Base-by-base conservation (phyloP, 805 yeast genomes). In the Candida quercuum region DNA sequence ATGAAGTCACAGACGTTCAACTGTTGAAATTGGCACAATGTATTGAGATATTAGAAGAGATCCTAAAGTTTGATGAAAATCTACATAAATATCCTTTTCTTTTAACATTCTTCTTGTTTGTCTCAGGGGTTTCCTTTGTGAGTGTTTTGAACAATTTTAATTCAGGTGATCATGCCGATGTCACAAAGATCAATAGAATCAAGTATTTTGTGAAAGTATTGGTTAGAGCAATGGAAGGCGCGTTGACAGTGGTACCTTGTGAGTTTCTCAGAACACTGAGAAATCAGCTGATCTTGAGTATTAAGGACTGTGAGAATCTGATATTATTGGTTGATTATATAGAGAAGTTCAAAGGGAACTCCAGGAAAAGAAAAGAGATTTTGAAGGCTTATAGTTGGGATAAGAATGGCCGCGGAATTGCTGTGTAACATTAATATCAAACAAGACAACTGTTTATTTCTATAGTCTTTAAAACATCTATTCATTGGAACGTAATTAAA, bases 351-450 rank as follows among this genome's bases (percentile, higher is more conserved):
- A 45, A 39, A 25, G 35, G 36, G 19, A 54, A 52, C 21, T 42
- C 52, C 4, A 34, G 40, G 18, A 51, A 55, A 31, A 49, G 62
- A 20, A 49, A 44, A 26, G 60, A 60, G 9, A 52, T 61, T 9
- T 36, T 64, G 14, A 51, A 51, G 14, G 52, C 63, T 21, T 63
- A 61, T 46, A 52, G 63, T 39, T 63, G 67, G 69, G 45, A 49
- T 17, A 44, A 49, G 11, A 58, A 58, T n/a, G 68, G 69, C 2
- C 51, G 54, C 30, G 68, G 67, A 5, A 41, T 64, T 22, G 67
- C 66, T 5, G 53, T 60, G 6, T 56, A 45, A 16, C 17, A 24
- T 12, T 9, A 7, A 7, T 24, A n/a, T n/a, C n/a, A n/a, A n/a
- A n/a, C n/a, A n/a, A n/a, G n/a, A n/a, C n/a, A n/a, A n/a, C n/a